Evolutionary conservation across 1,284 basidiomycete genomes (phyloP).

Genomic region (Tilletia walkeri): DNA sequence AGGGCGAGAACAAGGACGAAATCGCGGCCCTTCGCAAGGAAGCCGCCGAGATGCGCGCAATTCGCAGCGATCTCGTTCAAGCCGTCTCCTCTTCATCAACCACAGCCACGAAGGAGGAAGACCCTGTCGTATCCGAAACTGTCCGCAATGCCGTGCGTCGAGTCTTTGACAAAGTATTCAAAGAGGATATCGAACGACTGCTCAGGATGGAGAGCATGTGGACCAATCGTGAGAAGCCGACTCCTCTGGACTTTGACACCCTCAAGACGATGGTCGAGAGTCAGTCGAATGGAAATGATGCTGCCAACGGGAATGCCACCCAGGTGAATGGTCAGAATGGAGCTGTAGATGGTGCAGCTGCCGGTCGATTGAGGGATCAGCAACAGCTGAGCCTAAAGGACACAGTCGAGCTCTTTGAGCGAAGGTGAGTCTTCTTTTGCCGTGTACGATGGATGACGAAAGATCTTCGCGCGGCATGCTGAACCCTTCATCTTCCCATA

Average conservation of each 20-base stretch:
- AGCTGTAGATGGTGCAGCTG: not conserved
- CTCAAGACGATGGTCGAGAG: not conserved
- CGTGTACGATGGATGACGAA: not conserved
- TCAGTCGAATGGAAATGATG: not conserved
- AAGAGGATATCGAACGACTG: conserved; percentile 80
- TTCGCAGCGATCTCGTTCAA: conserved; percentile 62
- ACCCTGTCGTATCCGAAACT: conserved; percentile 6
- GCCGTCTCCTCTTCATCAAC: conserved; percentile 14
- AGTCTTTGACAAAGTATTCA: conserved; percentile 89
- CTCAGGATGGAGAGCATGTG: conserved; percentile 98
- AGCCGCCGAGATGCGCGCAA: conserved; percentile 78
- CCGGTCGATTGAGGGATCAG: conserved; percentile 39
- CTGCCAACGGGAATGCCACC: not conserved
- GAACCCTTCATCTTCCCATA: conserved; percentile 49
- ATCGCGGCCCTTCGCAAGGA: conserved; percentile 85
- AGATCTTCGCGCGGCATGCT: no score
- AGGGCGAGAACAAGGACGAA: conserved; percentile 86
- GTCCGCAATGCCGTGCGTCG: conserved; percentile 66
- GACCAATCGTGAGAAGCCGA: conserved; percentile 79
- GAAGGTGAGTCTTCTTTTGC: conserved; percentile 16
- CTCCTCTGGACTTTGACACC: conserved; percentile 74
- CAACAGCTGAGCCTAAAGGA: conserved; percentile 39
- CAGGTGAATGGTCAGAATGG: not conserved
- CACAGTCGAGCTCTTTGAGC: conserved; percentile 44
- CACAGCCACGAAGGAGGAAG: conserved; percentile 19